Evolutionary conservation across 2,329 filamentous ascomycete species (phyloP).

Genomic region (Colletotrichum camelliae): DNA sequence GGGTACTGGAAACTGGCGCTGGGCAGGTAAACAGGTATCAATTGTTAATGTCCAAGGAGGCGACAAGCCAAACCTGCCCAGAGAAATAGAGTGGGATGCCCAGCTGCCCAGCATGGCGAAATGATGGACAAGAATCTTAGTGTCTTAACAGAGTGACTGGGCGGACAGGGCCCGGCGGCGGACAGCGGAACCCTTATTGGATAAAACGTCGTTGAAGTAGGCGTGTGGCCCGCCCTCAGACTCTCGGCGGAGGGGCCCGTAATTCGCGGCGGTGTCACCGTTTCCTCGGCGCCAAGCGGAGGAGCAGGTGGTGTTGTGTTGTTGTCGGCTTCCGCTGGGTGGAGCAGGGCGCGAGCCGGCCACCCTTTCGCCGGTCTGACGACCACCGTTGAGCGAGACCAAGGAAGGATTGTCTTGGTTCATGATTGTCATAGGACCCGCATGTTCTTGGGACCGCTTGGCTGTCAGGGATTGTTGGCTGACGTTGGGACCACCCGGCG

Average conservation of each 20-base stretch:
- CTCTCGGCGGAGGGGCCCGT: conserved; percentile 5
- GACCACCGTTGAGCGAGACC: background rate
- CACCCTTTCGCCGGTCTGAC: background rate
- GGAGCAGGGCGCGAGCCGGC: background rate
- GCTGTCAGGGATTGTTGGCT: background rate
- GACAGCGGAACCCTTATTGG: background rate
- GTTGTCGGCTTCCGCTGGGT: background rate
- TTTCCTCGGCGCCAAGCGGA: conserved; percentile 16
- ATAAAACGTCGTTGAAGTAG: background rate
- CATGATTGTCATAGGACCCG: background rate
- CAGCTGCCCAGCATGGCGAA: conserved; percentile 2
- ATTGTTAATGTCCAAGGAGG: background rate
- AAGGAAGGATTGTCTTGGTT: conserved; percentile 2
- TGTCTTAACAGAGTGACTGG: conserved; percentile 7
- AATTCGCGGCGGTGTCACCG: background rate
- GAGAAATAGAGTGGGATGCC: conserved; percentile 1
- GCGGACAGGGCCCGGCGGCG: background rate
- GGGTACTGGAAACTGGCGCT: background rate
- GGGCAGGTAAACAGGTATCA: background rate
- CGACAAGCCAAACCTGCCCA: background rate
- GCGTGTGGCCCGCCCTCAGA: background rate
- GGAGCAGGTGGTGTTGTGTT: background rate
- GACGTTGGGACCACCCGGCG: background rate
- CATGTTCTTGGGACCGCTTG: conserved; percentile 6
- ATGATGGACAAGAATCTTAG: background rate